phyloP scores from a whole-genome alignment of 163 green algal genomes.

The Smithsoniella earleae region DNA sequence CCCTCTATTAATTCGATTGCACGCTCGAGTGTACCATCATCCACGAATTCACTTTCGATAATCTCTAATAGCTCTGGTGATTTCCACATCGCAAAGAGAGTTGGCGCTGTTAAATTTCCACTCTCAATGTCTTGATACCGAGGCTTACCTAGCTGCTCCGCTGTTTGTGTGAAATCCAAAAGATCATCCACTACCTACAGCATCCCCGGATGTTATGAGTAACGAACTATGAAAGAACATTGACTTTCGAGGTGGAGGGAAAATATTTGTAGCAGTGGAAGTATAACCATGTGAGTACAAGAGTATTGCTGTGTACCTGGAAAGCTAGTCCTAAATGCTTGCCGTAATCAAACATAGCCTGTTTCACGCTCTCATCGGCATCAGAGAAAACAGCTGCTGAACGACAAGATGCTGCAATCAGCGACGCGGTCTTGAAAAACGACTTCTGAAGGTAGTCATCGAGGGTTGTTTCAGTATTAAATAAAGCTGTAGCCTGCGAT shows the following conservation, averaged over 20 bases:
- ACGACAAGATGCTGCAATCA: slow-evolving; percentile 89
- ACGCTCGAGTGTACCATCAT: slow-evolving; percentile 61
- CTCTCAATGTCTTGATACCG: slow-evolving; percentile 85
- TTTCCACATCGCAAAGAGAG: slow-evolving; percentile 75
- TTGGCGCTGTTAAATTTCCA: slow-evolving; percentile 93
- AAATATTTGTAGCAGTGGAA: too few relatives aligned
- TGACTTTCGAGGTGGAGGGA: too few relatives aligned
- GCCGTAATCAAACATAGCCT: slow-evolving; percentile 91
- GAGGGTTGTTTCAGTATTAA: slow-evolving; percentile 78
- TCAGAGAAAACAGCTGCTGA: slow-evolving; percentile 80
- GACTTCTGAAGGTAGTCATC: slow-evolving; percentile 89
- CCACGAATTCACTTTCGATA: slow-evolving; percentile 74
- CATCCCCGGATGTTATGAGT: slow-evolving; percentile 39
- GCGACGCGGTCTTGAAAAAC: slow-evolving; percentile 95
- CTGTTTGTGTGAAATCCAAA: slow-evolving; percentile 93
- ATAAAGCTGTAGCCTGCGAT: slow-evolving; percentile 73
- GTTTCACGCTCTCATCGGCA: slow-evolving; percentile 58
- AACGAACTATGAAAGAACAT: too few relatives aligned
- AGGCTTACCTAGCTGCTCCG: slow-evolving; percentile 90
- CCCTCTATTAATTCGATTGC: slow-evolving; percentile 71
- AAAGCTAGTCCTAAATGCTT: slow-evolving; percentile 93
- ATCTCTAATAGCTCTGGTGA: slow-evolving; percentile 43
- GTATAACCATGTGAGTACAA: too few relatives aligned
- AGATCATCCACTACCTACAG: slow-evolving; percentile 91
- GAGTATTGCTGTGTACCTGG: slow-evolving; percentile 45